A percentile compares a stretch with the other conserved stretches of the same genome.
Evolutionary conservation across 768 basidiomycete species (phyloP).

Genomic region (Lactarius sp.): DNA sequence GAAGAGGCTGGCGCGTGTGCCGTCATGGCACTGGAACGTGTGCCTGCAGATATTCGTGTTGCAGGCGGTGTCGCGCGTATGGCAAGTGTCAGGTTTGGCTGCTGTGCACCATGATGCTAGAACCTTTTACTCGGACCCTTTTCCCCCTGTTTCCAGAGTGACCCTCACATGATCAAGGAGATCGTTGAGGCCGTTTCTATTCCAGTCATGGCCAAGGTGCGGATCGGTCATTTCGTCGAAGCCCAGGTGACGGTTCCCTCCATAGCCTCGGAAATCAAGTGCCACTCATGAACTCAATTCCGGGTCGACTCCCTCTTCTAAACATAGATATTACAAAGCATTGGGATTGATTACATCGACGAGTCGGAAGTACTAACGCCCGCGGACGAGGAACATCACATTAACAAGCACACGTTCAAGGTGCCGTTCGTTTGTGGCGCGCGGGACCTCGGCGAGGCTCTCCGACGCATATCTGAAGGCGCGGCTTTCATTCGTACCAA

Average conservation of each 20-base stretch:
- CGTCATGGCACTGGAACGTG: conserved; percentile 94
- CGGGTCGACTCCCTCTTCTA: background rate
- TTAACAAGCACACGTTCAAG: conserved; percentile 95
- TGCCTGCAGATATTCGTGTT: conserved; percentile 90
- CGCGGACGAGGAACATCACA: conserved; percentile 93
- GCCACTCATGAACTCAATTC: background rate
- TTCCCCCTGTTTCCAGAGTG: conserved; percentile 50
- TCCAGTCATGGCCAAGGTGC: conserved; percentile 93
- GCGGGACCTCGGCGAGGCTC: conserved; percentile 90
- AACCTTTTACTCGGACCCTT: background rate
- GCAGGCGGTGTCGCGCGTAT: conserved; percentile 95
- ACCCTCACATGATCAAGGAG: conserved; percentile 94
- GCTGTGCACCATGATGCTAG: conserved; percentile 3
- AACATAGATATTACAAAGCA: conserved; percentile 78
- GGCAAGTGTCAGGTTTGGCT: conserved; percentile 45
- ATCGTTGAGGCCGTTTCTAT: conserved; percentile 94
- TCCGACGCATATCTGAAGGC: conserved; percentile 94
- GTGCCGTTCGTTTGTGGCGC: conserved; percentile 96
- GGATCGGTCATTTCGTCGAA: conserved; percentile 97
- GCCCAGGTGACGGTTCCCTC: conserved; percentile 56
- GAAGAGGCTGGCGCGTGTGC: conserved; percentile 97
- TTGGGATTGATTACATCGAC: conserved; percentile 96
- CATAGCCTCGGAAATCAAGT: background rate
- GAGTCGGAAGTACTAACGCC: conserved; percentile 94
- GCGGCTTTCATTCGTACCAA: conserved; percentile 99